Percentiles rank a stretch among this genome's conserved stretches.
Conservation (phyloP, 2,329 filamentous ascomycete species). For the Reticulascus tulasneorum region DNA sequence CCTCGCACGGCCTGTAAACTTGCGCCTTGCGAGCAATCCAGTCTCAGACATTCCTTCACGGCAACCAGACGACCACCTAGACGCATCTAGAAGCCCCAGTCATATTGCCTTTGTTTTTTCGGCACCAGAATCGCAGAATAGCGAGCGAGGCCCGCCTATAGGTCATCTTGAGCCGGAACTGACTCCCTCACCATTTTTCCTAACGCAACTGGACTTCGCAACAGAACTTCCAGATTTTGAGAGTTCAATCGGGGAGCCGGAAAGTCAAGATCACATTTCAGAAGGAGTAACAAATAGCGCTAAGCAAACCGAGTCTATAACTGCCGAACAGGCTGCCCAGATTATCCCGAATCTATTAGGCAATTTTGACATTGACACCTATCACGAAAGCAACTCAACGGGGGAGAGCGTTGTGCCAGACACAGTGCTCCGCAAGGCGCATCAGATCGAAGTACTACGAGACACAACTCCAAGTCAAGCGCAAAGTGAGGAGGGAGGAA, state of each 20-base stretch:
- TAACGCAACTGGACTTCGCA: neutral
- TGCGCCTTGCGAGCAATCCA: neutral
- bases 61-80: slow-evolving; percentile 23
- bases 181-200: neutral
- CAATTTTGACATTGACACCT: slow-evolving; percentile 6
- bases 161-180: slow-evolving; percentile 7
- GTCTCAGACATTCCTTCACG: slow-evolving; percentile 24
- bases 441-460: no score
- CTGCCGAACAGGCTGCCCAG: slow-evolving; percentile 16
- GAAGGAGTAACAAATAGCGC: no score
- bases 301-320: no score
- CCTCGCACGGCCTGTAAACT: slow-evolving; percentile 2
- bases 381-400: neutral
- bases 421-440: slow-evolving; percentile 10
- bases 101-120: no score
- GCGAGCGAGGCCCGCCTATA: neutral
- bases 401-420: slow-evolving; percentile 13
- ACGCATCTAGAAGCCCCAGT: no score
- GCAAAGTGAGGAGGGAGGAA: neutral
- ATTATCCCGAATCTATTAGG: slow-evolving; percentile 5
- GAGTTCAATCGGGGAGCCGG: neutral
- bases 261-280: no score
- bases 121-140: no score
- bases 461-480: no score
- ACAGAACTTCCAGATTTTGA: neutral